Evolutionary conservation across 768 basidiomycete genomes (phyloP), one percentile per base, ranked within the genome.

Genomic region (Hortiboletus flavorubellus): DNA sequence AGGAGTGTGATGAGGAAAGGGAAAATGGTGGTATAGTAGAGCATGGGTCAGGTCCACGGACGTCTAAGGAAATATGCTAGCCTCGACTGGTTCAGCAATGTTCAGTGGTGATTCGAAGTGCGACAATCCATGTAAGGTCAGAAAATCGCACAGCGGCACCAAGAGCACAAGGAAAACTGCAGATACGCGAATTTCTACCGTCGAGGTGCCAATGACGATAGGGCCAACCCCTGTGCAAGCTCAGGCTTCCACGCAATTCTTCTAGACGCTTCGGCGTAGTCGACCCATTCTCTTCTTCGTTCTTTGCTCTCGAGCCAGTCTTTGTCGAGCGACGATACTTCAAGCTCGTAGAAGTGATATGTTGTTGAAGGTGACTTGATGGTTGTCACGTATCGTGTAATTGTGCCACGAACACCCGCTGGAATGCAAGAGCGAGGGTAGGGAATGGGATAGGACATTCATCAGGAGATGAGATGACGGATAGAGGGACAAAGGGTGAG

Each of bases 331-430:
- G 74, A 75, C 15, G 80, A 77, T 46, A 92, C 90, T 72, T 93
- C 91, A 64, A 93, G 81, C 71, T 93, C 91, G 75, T 89, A 93
- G 61, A 93, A 92, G 73, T 93, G 91, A 74, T 92, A 93, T 38
- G 85, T 93, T 51, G 87, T 81, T 49, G 89, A 82, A 35, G 86
- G 82, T 40, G 87, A 82, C 57, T 85, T 82, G 72, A 91, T 89
- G 45, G 91, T 93, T 51, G 83, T 87, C 47, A 93, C 87, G 74
- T 81, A 92, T 65, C 90, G 86, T 63, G 87, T 91, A 62, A 93
- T 89, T 59, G 77, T 86, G 75, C 91, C 91, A 65, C 87, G 89
- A 66, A 91, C 89, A 73, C 91, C 91, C 70, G 91, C 91, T 93
- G 66, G 47, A 66, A 63, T 60, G 62, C 37, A 69, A 66, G 59